Evolutionary conservation across 768 basidiomycete species (phyloP), one percentile per base, ranked within the genome.

Genomic region (Epithele typhae): DNA sequence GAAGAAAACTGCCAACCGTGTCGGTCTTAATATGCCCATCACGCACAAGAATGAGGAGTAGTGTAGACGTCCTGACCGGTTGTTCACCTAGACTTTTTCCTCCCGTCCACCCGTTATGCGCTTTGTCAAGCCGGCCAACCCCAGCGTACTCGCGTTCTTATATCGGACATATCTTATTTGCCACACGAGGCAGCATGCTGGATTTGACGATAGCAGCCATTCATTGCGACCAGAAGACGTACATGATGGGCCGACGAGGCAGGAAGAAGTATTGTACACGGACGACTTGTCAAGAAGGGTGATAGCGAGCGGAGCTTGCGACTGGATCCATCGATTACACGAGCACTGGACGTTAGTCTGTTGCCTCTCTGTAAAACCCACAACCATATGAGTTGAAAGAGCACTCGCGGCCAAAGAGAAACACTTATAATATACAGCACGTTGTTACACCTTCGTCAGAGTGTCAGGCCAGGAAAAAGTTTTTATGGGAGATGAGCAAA

Each of bases 371-470:
- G 86, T 88, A 60, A 60, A 67, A 50, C n/a, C 63, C 51, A 52
- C 52, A 58, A n/a, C 39, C 15, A 25, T 51, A 50, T 63, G 43
- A 57, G 55, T 36, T 37, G 22, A 4, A 14, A 15, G 45, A 55
- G 66, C 54, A 68, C 62, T 49, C 37, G 25, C 34, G 11, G 21
- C 25, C 35, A 11, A 32, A 22, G 14, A 18, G 43, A 43, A 40
- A 54, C 53, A 90, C 87, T 87, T 79, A 89, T 91, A 57, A 96
- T 94, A 66, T 95, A 96, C 46, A 96, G 77, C 19, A 96, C 93
- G 59, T 96, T 96, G 74, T 96, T 96, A 74, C 90, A 92, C 57
- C 90, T 92, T 15, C 27, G 50, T 21, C n/a, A n/a, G n/a, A n/a
- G n/a, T n/a, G n/a, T n/a, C n/a, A n/a, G 25, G 30, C 45, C 30